Conservation (phyloP, 768 basidiomycete genomes). For the Termitomyces eurrhizus region DNA sequence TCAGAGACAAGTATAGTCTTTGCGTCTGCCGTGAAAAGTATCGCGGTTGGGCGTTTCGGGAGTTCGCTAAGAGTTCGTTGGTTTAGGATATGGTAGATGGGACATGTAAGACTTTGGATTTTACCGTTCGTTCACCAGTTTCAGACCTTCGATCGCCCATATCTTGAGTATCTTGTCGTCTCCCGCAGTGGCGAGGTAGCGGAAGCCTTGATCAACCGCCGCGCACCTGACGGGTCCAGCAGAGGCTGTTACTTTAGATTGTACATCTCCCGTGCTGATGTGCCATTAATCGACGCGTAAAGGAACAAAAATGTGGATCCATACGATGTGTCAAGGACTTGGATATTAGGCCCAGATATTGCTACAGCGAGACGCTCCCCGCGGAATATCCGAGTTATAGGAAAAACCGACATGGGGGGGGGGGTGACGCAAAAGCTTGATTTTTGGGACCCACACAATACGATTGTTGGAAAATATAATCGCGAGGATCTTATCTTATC, state of each 20-base stretch:
- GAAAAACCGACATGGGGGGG: slow-evolving; percentile 37
- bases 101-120: too few species aligned
- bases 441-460: neutral
- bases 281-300: neutral
- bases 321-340: slow-evolving; percentile 54
- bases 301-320: slow-evolving; percentile 16
- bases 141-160: slow-evolving; percentile 59
- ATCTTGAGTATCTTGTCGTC: slow-evolving; percentile 84
- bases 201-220: slow-evolving; percentile 40
- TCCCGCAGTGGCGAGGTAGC: slow-evolving; percentile 56
- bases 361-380: slow-evolving; percentile 32
- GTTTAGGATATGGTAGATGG: too few species aligned
- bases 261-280: slow-evolving; percentile 48
- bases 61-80: slow-evolving; percentile 51
- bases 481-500: slow-evolving; percentile 9
- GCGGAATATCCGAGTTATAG: slow-evolving; percentile 46
- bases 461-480: neutral
- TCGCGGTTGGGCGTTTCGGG: slow-evolving; percentile 75
- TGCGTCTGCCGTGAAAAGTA: slow-evolving; percentile 59
- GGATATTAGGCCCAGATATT: slow-evolving; percentile 60
- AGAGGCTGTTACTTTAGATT: slow-evolving; percentile 43
- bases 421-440: neutral
- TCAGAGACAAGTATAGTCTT: slow-evolving; percentile 79
- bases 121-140: slow-evolving; percentile 61
- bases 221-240: slow-evolving; percentile 59